These are phyloP conservation scores for Azolla pinnata DNA, from an alignment of 75 land plant species.

Conservation along the genomic window DNA sequence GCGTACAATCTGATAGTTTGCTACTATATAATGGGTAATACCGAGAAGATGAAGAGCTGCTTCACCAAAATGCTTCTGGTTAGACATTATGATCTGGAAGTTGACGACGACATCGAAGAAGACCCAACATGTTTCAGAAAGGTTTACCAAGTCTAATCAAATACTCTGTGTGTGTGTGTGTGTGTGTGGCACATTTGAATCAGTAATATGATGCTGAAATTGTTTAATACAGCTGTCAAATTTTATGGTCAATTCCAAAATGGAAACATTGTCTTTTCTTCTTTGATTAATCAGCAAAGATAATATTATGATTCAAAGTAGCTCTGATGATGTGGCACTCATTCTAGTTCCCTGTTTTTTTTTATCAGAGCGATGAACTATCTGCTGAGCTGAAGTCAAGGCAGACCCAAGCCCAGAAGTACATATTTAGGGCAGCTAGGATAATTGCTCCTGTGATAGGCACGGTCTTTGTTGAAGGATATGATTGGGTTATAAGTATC, in stretches of 20 bases:
- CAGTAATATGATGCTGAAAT: background rate
- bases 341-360: background rate
- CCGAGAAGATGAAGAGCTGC: slow-evolving; percentile 23
- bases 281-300: background rate
- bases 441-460: slow-evolving; percentile 35
- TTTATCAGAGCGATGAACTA: slow-evolving; percentile 26
- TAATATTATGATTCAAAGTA: background rate
- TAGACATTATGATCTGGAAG: slow-evolving; percentile 28
- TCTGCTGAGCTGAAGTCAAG: slow-evolving; percentile 17
- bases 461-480: slow-evolving; percentile 24
- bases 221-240: background rate
- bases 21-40: slow-evolving; percentile 28
- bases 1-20: slow-evolving; percentile 32
- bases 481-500: slow-evolving; percentile 29
- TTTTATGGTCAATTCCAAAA: background rate
- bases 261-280: too few species aligned
- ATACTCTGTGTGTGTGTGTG: too few species aligned
- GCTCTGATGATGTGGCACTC: slow-evolving; percentile 1
- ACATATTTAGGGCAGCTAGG: slow-evolving; percentile 29
- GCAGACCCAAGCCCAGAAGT: slow-evolving; percentile 24
- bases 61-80: slow-evolving; percentile 35
- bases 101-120: slow-evolving; percentile 26
- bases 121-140: too few species aligned
- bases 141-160: too few species aligned
- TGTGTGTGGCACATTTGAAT: too few species aligned